Evolutionary conservation across 139 green algal genomes (phyloP), one percentile per base, ranked within the genome.

Genomic region (Chlorella vulgaris): DNA sequence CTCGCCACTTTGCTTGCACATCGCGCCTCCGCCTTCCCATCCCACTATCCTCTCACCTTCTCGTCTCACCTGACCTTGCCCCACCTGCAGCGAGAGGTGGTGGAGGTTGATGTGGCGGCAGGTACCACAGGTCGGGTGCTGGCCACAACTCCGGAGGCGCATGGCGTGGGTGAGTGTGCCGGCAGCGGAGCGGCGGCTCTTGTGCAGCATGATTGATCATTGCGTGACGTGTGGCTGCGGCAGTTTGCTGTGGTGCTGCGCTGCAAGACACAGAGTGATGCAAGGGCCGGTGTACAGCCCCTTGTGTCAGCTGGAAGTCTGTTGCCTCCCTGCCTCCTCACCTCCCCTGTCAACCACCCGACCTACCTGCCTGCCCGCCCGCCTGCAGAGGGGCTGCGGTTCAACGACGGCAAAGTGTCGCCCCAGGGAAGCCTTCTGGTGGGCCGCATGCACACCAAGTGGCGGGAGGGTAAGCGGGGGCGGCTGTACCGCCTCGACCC

Each of bases 341-440:
- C n/a, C n/a, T n/a, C n/a, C n/a, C n/a, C n/a, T n/a, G n/a, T n/a
- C n/a, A n/a, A n/a, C n/a, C n/a, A n/a, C n/a, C n/a, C n/a, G n/a
- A n/a, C n/a, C n/a, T n/a, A n/a, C n/a, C n/a, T 28, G 7, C 0
- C 65, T 29, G 33, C 33, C 18, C 22, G 7, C 7, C 65, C 62
- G 67, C 29, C 31, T 69, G 38, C 74, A 81, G 77, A 81, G 33
- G 63, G 35, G 47, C 82, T 84, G 28, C 68, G 84, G 0, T 88
- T 89, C 78, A 91, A 90, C n/a, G 87, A 90, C 65, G 85, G 83
- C 55, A 91, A 91, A 71, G 86, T 80, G 21, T 69, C 81, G 28
- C 88, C 88, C n/a, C 51, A 76, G 15, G 88, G 88, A 2, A 58
- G 33, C 0, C 68, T 91, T 33, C 77, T 91, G 71, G 58, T 88